phyloP scores from a whole-genome alignment of 148 eudicot genomes.

The Nepenthes mirabilis region DNA sequence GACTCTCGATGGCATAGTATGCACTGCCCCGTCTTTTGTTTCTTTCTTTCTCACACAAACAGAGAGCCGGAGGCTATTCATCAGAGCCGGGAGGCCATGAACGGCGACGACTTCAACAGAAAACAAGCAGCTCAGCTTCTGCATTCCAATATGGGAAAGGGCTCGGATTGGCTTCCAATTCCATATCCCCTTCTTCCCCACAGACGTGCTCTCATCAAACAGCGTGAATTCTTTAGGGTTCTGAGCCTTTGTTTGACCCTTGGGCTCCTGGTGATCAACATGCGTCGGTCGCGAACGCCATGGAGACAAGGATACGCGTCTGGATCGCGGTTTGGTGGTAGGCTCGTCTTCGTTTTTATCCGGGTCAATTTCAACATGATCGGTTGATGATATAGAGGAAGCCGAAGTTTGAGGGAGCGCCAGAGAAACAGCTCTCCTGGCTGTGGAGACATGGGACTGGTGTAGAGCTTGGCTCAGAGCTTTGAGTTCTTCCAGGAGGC shows the following conservation, averaged over 20 bases:
- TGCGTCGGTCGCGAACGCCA: conserved; percentile 66
- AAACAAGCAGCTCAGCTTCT: conserved; percentile 80
- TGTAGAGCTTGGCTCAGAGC: conserved; percentile 59
- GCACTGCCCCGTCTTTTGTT: conserved; percentile 71
- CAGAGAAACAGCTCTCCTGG: conserved; percentile 65
- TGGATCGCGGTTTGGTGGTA: conserved; percentile 39
- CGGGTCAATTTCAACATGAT: conserved; percentile 11
- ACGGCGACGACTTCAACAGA: conserved; percentile 83
- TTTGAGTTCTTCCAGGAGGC: conserved; percentile 74
- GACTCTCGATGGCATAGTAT: conserved; percentile 94
- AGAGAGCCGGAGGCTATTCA: conserved; percentile 83
- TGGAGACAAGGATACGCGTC: conserved; percentile 85
- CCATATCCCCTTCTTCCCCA: conserved; percentile 77
- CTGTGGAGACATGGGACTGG: conserved; percentile 36
- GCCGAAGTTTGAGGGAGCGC: conserved; percentile 50
- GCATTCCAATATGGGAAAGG: conserved; percentile 73
- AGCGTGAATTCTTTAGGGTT: conserved; percentile 7
- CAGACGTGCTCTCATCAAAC: conserved; percentile 20
- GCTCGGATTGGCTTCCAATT: conserved; percentile 94
- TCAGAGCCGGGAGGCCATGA: conserved; percentile 69
- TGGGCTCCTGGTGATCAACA: conserved; percentile 15
- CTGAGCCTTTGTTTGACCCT: conserved; percentile 9
- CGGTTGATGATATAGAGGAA: conserved; percentile 36
- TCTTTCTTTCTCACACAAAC: conserved; percentile 88
- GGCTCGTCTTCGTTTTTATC: conserved; percentile 12